phyloP scores from a whole-genome alignment of 345 rosid genomes.

The Carallia brachiata region DNA sequence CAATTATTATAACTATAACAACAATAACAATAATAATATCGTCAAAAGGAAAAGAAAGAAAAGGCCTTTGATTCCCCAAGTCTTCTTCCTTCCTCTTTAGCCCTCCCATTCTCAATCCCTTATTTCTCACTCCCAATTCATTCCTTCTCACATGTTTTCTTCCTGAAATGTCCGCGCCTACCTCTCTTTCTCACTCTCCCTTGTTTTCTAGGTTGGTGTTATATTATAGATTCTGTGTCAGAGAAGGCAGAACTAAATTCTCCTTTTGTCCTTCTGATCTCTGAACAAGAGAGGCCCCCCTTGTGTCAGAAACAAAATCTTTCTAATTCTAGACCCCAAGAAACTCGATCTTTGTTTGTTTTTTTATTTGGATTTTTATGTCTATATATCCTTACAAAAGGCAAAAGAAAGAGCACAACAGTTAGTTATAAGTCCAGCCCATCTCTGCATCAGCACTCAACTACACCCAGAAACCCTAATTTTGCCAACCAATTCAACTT shows the following conservation, averaged over 20 bases:
- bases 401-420: no score
- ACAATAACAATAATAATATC: no score
- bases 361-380: neutral
- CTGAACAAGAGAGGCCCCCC: constrained; percentile 21
- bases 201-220: neutral
- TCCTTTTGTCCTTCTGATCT: constrained; percentile 21
- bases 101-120: constrained; percentile 3
- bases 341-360: constrained; percentile 3
- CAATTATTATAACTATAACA: no score
- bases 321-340: constrained; percentile 14
- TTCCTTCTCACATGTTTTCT: neutral
- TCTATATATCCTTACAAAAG: no score
- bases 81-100: neutral
- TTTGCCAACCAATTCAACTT: neutral
- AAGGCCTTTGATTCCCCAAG: neutral
- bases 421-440: neutral
- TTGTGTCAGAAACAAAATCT: constrained; percentile 38
- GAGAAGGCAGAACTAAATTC: constrained; percentile 4
- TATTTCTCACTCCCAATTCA: neutral
- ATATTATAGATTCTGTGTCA: constrained; percentile 7
- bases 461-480: neutral
- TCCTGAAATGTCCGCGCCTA: neutral
- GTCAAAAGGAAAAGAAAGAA: no score
- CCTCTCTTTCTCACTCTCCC: neutral
- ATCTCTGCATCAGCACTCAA: neutral